Percentiles rank a stretch among this genome's conserved stretches.
Conservation (phyloP, 2,329 filamentous ascomycete genomes). For the Claviceps sp. region DNA sequence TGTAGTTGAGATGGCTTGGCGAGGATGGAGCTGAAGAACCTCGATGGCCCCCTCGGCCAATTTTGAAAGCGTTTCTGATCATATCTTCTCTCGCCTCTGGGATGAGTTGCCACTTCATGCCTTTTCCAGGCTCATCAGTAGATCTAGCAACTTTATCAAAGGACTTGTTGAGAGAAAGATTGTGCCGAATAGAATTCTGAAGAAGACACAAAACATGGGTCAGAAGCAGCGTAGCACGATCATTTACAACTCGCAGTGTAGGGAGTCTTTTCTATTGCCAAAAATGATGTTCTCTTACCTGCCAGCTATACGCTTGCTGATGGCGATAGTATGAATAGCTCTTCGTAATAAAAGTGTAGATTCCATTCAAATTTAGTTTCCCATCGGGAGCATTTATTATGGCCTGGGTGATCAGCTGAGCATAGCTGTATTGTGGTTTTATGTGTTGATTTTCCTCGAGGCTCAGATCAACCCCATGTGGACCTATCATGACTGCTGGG, state of each 20-base stretch:
- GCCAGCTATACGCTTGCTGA: slow-evolving; percentile 70
- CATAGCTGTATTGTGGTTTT: slow-evolving; percentile 93
- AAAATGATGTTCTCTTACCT: slow-evolving; percentile 39
- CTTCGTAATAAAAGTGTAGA: slow-evolving; percentile 84
- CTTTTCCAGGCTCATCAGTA: slow-evolving; percentile 92
- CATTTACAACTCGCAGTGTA: too few species aligned
- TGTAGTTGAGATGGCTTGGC: slow-evolving; percentile 45
- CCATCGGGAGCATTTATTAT: slow-evolving; percentile 78
- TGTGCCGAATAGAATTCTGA: slow-evolving; percentile 91
- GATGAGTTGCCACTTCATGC: slow-evolving; percentile 97
- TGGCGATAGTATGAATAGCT: slow-evolving; percentile 90
- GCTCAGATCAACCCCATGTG: slow-evolving; percentile 59
- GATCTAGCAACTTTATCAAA: slow-evolving; percentile 88
- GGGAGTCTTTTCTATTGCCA: too few species aligned
- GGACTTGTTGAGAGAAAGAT: slow-evolving; percentile 84
- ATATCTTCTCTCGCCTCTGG: slow-evolving; percentile 78
- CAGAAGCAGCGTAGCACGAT: neutral
- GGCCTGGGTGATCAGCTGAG: slow-evolving; percentile 91
- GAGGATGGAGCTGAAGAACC: slow-evolving; percentile 62
- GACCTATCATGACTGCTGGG: slow-evolving; percentile 23
- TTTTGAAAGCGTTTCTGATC: slow-evolving; percentile 54
- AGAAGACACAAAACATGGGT: neutral
- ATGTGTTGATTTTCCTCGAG: slow-evolving; percentile 76
- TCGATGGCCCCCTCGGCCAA: slow-evolving; percentile 49
- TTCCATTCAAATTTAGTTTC: slow-evolving; percentile 80